These are phyloP conservation scores for Xylariaceae sp. DNA, from an alignment of 2,329 filamentous ascomycete species.

Conservation along the genomic window DNA sequence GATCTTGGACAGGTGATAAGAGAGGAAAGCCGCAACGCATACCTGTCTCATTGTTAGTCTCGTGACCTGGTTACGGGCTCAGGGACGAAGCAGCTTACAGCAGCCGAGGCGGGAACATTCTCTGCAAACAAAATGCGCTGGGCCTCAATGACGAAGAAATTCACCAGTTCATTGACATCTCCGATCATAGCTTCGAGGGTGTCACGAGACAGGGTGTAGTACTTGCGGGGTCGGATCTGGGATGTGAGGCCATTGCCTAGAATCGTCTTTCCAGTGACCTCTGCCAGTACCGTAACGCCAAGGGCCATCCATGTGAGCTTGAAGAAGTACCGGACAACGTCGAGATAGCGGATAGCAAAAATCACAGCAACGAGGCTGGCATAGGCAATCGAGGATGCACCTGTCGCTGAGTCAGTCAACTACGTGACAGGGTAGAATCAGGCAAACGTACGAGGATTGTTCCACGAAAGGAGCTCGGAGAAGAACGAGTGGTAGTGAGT, in stretches of 20 bases:
- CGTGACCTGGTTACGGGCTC: constrained; percentile 2
- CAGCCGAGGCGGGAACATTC: constrained; percentile 55
- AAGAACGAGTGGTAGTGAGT: constrained; percentile 70
- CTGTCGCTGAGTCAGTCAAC: constrained; percentile 33
- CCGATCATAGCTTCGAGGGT: constrained; percentile 56
- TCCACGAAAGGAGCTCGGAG: constrained; percentile 63
- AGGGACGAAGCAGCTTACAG: constrained; percentile 40
- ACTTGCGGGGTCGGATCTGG: constrained; percentile 61
- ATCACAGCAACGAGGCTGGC: constrained; percentile 52
- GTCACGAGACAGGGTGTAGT: constrained; percentile 60
- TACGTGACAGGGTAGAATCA: constrained; percentile 4
- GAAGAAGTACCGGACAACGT: constrained; percentile 59
- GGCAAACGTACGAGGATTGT: constrained; percentile 54
- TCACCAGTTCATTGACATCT: constrained; percentile 62
- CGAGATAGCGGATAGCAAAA: constrained; percentile 59
- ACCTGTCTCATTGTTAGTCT: constrained; percentile 42
- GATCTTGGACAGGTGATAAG: constrained; percentile 64
- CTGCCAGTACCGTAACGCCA: constrained; percentile 54
- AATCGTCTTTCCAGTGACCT: constrained; percentile 55
- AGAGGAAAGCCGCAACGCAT: constrained; percentile 55
- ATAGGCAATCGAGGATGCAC: constrained; percentile 62
- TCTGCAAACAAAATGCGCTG: constrained; percentile 65
- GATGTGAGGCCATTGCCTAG: constrained; percentile 58
- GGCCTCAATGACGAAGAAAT: constrained; percentile 66
- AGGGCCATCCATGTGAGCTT: constrained; percentile 61